Conservation (phyloP, 2,329 filamentous ascomycete species). For the Clonostachys rosea region DNA sequence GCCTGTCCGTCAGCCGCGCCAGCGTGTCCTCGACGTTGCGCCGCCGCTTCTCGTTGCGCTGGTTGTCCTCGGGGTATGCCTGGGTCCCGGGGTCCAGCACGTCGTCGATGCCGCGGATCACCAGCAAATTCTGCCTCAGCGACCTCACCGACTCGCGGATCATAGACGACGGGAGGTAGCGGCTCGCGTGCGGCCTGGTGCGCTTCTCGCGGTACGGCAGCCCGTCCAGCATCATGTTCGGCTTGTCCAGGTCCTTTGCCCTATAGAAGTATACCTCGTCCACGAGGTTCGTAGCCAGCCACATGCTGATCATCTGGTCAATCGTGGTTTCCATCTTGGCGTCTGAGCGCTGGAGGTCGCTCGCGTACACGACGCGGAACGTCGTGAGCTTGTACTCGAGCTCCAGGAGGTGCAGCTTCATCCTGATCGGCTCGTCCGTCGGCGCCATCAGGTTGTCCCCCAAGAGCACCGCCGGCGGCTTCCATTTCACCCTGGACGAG, state of each 20-base stretch:
- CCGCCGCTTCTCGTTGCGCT: constrained; percentile 10
- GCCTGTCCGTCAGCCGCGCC: constrained; percentile 9
- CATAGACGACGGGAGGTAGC: constrained; percentile 10
- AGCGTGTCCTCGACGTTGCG: constrained; percentile 10
- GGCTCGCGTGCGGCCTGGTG: constrained; percentile 5
- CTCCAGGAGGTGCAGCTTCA: constrained; percentile 17
- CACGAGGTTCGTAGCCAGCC: constrained; percentile 17
- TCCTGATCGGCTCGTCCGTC: constrained; percentile 14
- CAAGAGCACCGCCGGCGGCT: constrained; percentile 11
- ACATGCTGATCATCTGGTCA: constrained; percentile 17
- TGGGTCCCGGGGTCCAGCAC: constrained; percentile 17
- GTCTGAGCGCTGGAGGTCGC: constrained; percentile 11
- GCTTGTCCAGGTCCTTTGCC: constrained; percentile 17
- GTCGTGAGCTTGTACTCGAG: constrained; percentile 20
- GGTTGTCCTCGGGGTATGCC: constrained; percentile 13
- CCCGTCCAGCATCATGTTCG: constrained; percentile 4
- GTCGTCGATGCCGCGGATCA: constrained; percentile 15
- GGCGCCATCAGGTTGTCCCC: constrained; percentile 9
- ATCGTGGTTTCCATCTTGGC: constrained; percentile 12
- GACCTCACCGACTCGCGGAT: constrained; percentile 2
- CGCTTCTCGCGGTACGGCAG: constrained; percentile 11
- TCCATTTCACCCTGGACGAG: constrained; percentile 9
- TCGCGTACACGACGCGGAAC: constrained; percentile 18
- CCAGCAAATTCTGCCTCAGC: constrained; percentile 15
- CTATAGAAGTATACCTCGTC: constrained; percentile 19